phyloP scores from a whole-genome alignment of 2,329 filamentous ascomycete genomes.

The Aureobasidium sp. region DNA sequence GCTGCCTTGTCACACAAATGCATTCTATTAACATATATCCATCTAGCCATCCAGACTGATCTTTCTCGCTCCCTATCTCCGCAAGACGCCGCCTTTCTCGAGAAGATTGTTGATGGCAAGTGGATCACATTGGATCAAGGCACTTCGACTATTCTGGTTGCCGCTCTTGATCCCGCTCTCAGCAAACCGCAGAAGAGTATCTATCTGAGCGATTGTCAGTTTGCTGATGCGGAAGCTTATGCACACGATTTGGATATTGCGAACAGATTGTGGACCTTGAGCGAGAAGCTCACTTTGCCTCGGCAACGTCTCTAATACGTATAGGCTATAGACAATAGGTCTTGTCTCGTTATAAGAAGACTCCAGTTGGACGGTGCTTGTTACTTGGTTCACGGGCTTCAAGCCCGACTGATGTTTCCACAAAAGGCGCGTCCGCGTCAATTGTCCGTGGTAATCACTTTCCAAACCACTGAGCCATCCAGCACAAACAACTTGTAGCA shows the following conservation, averaged over 20 bases:
- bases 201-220: slow-evolving; percentile 29
- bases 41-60: slow-evolving; percentile 16
- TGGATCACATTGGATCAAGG: slow-evolving; percentile 36
- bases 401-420: too few relatives aligned
- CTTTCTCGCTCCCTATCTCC: slow-evolving; percentile 14
- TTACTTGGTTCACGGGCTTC: too few relatives aligned
- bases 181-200: slow-evolving; percentile 19
- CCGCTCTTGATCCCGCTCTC: slow-evolving; percentile 37
- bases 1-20: too few relatives aligned
- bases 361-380: too few relatives aligned
- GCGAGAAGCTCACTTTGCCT: slow-evolving; percentile 26
- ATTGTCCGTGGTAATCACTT: too few relatives aligned
- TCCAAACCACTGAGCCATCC: too few relatives aligned
- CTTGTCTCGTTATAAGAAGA: too few relatives aligned
- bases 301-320: too few relatives aligned
- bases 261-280: slow-evolving; percentile 31
- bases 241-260: slow-evolving; percentile 31
- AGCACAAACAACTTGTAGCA: too few relatives aligned
- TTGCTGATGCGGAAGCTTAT: slow-evolving; percentile 25
- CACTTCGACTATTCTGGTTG: slow-evolving; percentile 35
- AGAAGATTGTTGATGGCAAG: slow-evolving; percentile 21
- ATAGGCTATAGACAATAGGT: too few relatives aligned
- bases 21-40: neutral
- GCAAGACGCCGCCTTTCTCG: slow-evolving; percentile 19
- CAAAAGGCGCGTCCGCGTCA: too few relatives aligned